Conservation (phyloP, 768 basidiomycete genomes). For the Lanmaoa pseudosensibilis region DNA sequence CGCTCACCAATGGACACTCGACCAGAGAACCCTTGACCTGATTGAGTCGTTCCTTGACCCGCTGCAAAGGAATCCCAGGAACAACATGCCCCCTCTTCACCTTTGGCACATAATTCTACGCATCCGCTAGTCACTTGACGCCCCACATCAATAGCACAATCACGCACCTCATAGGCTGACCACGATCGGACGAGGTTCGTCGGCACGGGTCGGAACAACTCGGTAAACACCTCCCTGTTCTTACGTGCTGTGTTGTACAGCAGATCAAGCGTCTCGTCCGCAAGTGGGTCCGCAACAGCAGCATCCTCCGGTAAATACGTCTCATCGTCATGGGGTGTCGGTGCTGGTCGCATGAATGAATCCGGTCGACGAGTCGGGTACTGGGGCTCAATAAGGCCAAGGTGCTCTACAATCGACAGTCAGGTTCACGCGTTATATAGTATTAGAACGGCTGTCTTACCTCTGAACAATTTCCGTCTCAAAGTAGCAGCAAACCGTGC, state of each 20-base stretch:
- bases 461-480: constrained; percentile 79
- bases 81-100: constrained; percentile 81
- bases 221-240: constrained; percentile 85
- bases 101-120: constrained; percentile 73
- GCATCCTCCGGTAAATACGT: constrained; percentile 55
- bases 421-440: neutral
- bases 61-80: constrained; percentile 59
- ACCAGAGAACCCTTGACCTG: constrained; percentile 73
- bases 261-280: constrained; percentile 54
- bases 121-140: constrained; percentile 7
- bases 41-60: constrained; percentile 73
- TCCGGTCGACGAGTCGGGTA: constrained; percentile 37
- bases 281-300: constrained; percentile 76
- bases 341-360: constrained; percentile 79
- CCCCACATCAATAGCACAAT: constrained; percentile 21
- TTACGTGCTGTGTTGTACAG: constrained; percentile 70
- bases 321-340: constrained; percentile 67
- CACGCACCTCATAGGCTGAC: constrained; percentile 69
- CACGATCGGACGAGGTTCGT: constrained; percentile 79
- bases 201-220: constrained; percentile 84
- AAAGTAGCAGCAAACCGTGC: constrained; percentile 81
- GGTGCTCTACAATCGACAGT: constrained; percentile 58
- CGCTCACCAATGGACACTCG: constrained; percentile 67
- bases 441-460: constrained; percentile 37
- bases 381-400: constrained; percentile 84